These are phyloP conservation scores for Cyberlindnera veronae DNA, from an alignment of 805 yeast species.

Conservation along the genomic window DNA sequence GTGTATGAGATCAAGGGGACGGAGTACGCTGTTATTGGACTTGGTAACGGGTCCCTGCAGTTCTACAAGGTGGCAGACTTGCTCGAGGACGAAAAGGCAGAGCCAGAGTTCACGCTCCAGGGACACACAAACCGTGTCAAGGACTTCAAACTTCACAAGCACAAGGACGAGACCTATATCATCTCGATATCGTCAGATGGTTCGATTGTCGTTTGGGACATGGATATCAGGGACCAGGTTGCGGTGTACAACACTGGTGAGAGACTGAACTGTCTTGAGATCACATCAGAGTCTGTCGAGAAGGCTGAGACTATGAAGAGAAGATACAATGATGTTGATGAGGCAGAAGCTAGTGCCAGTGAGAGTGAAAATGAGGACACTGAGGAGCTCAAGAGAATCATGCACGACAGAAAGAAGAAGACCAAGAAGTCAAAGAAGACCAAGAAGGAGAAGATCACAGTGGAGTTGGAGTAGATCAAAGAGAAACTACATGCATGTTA, in stretches of 20 bases:
- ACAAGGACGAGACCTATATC: constrained; percentile 45
- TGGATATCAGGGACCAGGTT: constrained; percentile 63
- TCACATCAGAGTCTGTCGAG: constrained; percentile 76
- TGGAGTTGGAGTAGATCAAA: constrained; percentile 60
- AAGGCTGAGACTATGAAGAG: constrained; percentile 66
- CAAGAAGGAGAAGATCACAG: constrained; percentile 46
- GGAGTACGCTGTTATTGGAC: constrained; percentile 64
- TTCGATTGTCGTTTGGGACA: constrained; percentile 86
- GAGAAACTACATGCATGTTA: too few species aligned
- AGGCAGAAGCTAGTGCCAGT: constrained; percentile 43
- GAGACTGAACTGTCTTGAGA: constrained; percentile 79
- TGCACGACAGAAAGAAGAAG: constrained; percentile 37
- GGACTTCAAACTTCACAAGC: constrained; percentile 54
- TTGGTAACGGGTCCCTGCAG: constrained; percentile 65
- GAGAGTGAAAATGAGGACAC: constrained; percentile 75
- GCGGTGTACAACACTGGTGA: constrained; percentile 92
- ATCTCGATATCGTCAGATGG: constrained; percentile 92
- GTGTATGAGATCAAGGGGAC: constrained; percentile 41
- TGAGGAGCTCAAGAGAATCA: constrained; percentile 55
- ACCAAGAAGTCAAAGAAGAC: constrained; percentile 40
- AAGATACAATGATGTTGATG: constrained; percentile 37
- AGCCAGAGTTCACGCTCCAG: constrained; percentile 55
- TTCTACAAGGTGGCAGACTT: constrained; percentile 46
- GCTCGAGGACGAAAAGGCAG: constrained; percentile 29
- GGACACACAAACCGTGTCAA: constrained; percentile 90